Percentiles rank a stretch among this genome's conserved stretches.
Evolutionary conservation across 345 rosid genomes (phyloP).

Genomic region (Bretschneidera sinensis): DNA sequence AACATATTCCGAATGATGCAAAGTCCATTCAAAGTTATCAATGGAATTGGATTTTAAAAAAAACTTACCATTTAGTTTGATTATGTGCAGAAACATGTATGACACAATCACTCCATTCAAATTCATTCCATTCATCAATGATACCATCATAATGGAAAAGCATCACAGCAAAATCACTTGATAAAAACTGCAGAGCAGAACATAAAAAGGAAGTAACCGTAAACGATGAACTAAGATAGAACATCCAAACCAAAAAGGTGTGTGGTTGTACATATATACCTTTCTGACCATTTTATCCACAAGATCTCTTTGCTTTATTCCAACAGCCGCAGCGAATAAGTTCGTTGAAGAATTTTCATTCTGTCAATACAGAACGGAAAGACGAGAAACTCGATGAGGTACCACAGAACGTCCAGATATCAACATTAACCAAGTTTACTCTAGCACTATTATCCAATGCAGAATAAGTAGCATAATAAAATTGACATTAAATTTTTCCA

Average conservation of each 20-base stretch:
- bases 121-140: constrained; percentile 72
- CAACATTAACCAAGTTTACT: too few species aligned
- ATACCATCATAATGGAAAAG: constrained; percentile 89
- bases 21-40: not conserved
- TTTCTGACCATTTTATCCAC: constrained; percentile 48
- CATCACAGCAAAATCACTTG: constrained; percentile 58
- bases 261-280: constrained; percentile 32
- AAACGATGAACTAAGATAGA: too few species aligned
- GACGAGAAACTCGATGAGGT: too few species aligned
- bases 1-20: constrained; percentile 2
- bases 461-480: too few species aligned
- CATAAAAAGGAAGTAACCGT: too few species aligned
- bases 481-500: too few species aligned
- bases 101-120: constrained; percentile 51
- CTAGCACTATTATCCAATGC: too few species aligned
- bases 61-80: constrained; percentile 82
- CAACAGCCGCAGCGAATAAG: constrained; percentile 53
- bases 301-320: constrained; percentile 53
- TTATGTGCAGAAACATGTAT: constrained; percentile 71
- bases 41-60: not conserved
- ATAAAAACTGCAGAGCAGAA: constrained; percentile 50
- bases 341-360: constrained; percentile 17
- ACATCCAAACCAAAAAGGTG: too few species aligned
- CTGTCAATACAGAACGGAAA: constrained; percentile 23
- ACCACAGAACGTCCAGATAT: too few species aligned